phyloP scores from a whole-genome alignment of 164 flowering plant species.

The Taxillus chinensis region DNA sequence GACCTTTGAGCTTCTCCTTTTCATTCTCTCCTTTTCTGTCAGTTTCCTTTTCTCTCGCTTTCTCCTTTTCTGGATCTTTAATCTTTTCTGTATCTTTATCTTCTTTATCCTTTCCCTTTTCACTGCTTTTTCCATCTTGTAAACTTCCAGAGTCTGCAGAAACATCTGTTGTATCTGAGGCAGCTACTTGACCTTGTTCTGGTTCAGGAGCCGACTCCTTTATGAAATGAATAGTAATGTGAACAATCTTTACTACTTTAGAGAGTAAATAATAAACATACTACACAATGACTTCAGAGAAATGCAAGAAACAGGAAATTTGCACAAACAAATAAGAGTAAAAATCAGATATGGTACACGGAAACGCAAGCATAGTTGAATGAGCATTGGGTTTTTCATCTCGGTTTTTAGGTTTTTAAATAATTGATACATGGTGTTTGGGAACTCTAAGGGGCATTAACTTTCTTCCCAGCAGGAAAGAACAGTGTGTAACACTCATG shows the following conservation, averaged over 20 bases:
- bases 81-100: conserved; percentile 61
- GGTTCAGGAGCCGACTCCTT: conserved; percentile 58
- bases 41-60: conserved; percentile 59
- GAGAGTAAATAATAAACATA: too few species aligned
- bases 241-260: too few species aligned
- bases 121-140: conserved; percentile 49
- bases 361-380: too few species aligned
- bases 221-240: background rate
- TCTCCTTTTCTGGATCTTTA: conserved; percentile 67
- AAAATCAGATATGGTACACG: too few species aligned
- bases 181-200: conserved; percentile 41
- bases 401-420: too few species aligned
- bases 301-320: background rate
- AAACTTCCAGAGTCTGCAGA: conserved; percentile 35
- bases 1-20: conserved; percentile 74
- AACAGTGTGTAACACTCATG: too few species aligned
- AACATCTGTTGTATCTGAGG: conserved; percentile 39
- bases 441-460: too few species aligned
- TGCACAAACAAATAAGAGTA: too few species aligned
- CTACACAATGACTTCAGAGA: background rate
- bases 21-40: conserved; percentile 71
- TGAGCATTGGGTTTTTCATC: too few species aligned
- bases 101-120: conserved; percentile 67
- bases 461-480: too few species aligned
- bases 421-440: too few species aligned